Percentiles rank a stretch among this genome's conserved stretches.
Conservation (phyloP, 1,284 basidiomycete species). For the Puccinia novopanici region DNA sequence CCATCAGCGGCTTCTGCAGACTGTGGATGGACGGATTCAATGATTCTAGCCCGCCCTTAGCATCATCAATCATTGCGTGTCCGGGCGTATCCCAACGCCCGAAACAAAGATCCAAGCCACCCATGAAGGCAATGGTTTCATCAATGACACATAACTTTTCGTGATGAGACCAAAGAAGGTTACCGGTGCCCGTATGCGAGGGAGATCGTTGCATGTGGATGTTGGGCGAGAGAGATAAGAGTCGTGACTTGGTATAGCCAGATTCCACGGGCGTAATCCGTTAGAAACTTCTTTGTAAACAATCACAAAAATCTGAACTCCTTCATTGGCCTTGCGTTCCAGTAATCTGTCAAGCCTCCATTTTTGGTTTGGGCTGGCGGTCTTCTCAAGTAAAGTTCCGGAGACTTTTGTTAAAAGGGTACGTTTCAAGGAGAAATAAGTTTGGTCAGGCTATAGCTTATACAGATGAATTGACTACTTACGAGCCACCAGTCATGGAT, state of each 20-base stretch:
- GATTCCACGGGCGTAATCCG: constrained; percentile 71
- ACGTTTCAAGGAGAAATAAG: neutral
- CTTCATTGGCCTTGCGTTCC: constrained; percentile 89
- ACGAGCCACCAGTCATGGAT: constrained; percentile 90
- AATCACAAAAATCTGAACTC: constrained; percentile 95
- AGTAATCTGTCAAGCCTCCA: constrained; percentile 87
- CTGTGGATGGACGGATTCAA: constrained; percentile 60
- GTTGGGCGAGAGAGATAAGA: constrained; percentile 84
- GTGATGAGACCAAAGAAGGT: constrained; percentile 98
- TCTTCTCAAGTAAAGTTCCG: constrained; percentile 54
- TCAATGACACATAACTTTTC: constrained; percentile 98
- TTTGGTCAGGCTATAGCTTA: neutral
- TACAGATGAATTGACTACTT: constrained; percentile 62
- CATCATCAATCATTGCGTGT: constrained; percentile 85
- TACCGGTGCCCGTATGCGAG: constrained; percentile 94
- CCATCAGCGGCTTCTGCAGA: constrained; percentile 65
- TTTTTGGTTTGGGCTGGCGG: constrained; percentile 60
- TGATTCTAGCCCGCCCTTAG: constrained; percentile 55
- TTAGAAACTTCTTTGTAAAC: constrained; percentile 98
- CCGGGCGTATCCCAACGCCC: constrained; percentile 78
- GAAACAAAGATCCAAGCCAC: constrained; percentile 82
- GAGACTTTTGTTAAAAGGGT: neutral
- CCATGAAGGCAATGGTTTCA: constrained; percentile 96
- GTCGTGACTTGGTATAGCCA: constrained; percentile 85
- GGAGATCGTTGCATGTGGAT: constrained; percentile 96